Conservation (phyloP, 495 filamentous ascomycete species). For the Lophium mytilinum region DNA sequence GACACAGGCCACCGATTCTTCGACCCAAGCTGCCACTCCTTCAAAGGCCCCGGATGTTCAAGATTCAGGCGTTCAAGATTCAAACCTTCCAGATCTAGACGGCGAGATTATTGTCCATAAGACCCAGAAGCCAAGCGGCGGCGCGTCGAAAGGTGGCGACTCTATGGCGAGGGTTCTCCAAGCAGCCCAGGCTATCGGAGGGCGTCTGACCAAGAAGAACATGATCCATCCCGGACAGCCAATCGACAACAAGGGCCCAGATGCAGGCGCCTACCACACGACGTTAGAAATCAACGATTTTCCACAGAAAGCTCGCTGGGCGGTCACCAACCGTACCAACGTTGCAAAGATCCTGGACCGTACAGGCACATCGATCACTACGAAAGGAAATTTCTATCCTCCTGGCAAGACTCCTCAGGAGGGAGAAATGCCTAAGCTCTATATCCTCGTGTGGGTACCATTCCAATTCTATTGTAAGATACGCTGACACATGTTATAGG, state of each 20-base stretch:
- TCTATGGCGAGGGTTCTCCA: conserved; percentile 77
- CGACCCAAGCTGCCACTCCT: conserved; percentile 38
- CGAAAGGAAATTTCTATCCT: conserved; percentile 85
- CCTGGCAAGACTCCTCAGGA: conserved; percentile 69
- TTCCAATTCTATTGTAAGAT: no score
- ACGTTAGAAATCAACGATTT: conserved; percentile 99
- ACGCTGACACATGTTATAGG: no score
- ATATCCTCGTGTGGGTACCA: conserved; percentile 63
- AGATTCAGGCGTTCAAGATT: conserved; percentile 21
- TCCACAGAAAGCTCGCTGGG: conserved; percentile 97
- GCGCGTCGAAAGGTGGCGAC: conserved; percentile 65
- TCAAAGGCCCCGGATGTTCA: conserved; percentile 35
- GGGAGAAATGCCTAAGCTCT: conserved; percentile 77
- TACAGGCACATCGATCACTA: conserved; percentile 93
- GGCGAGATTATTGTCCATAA: conserved; percentile 75
- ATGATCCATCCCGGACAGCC: conserved; percentile 85
- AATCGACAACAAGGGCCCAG: conserved; percentile 97
- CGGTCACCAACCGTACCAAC: conserved; percentile 96
- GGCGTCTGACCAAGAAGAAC: conserved; percentile 74
- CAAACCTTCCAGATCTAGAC: not conserved
- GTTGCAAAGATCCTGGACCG: conserved; percentile 96
- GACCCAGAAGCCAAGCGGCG: conserved; percentile 46
- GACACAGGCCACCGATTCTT: no score
- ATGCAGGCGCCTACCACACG: conserved; percentile 94
- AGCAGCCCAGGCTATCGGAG: conserved; percentile 79